Base-by-base conservation (phyloP, 2,329 filamentous ascomycete genomes). In the Pseudocercospora cruenta region DNA sequence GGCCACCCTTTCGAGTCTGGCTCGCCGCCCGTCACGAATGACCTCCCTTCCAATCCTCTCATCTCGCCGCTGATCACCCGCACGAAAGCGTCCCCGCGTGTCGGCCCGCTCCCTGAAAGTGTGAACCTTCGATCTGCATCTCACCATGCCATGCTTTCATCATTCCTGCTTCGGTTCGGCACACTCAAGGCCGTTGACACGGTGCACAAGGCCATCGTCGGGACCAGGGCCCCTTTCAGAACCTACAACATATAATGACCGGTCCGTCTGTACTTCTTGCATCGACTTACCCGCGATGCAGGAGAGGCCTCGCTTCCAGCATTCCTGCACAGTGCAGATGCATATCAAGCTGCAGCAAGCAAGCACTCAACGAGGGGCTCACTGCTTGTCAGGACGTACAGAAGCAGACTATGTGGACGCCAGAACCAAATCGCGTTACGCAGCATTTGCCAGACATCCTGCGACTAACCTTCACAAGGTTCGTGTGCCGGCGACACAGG, bases 401-500 rank as follows among this genome's bases (percentile, higher is more conserved):
- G 31, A 33, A 39, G 36, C 49, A 22, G 24, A 24, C 36, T 19
- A 49, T n/a, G 19, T 31, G 43, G 58, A 49, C 22, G 54, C 55
- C 54, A 59, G 53, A 57, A 33, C 31, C 53, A 55, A 21, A 22
- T n/a, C 22, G 31, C n/a, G 57, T 66, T 28, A 21, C 64, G 61
- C 64, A 16, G 60, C 64, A 60, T 31, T 36, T 36, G 26, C 63
- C 16, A 58, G 60, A 66, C 60, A 57, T 57, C 31, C 64, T 63
- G 64, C 64, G 43, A 43, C 60, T 36, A 66, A 66, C 64, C 64
- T 54, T 66, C 45, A 57, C 31, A 24, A 47, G 58, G 45, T 33
- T 47, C 39, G 57, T 47, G 36, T 59, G 59, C 54, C 58, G 26
- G 64, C 64, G 36, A 62, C 64, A 66, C 64, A 60, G 58, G 45